These are phyloP conservation scores for Coleophoma cylindrospora DNA, from an alignment of 2,329 filamentous ascomycete species.

Conservation along the genomic window DNA sequence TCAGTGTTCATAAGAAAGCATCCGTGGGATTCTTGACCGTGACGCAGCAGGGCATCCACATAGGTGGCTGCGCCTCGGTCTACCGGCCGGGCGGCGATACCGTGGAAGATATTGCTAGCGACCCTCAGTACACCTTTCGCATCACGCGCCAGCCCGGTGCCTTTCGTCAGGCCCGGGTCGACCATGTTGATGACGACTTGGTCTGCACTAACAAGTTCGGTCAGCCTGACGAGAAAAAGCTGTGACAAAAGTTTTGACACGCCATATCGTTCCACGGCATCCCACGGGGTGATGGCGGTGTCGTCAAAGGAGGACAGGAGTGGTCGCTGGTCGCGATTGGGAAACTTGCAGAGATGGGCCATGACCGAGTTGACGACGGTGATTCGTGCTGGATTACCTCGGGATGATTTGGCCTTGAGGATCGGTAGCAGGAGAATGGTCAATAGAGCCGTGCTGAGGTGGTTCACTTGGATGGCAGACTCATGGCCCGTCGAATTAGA, in stretches of 20 bases:
- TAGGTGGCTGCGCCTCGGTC: constrained; percentile 39
- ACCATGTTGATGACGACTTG: constrained; percentile 32
- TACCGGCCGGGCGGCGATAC: constrained; percentile 24
- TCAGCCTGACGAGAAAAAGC: constrained; percentile 32
- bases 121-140: constrained; percentile 12
- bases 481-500: constrained; percentile 28
- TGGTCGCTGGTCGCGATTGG: constrained; percentile 17
- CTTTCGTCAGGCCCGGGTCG: constrained; percentile 29
- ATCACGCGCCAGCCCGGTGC: constrained; percentile 35
- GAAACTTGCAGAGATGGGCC: constrained; percentile 21
- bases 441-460: constrained; percentile 3
- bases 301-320: constrained; percentile 28
- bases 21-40: constrained; percentile 45
- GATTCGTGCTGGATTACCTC: constrained; percentile 12
- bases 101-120: constrained; percentile 16
- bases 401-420: neutral
- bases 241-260: constrained; percentile 27
- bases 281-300: constrained; percentile 13
- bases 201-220: constrained; percentile 26
- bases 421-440: constrained; percentile 2
- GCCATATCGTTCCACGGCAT: constrained; percentile 20
- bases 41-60: constrained; percentile 37
- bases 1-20: constrained; percentile 43
- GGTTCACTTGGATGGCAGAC: constrained; percentile 27
- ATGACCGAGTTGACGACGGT: constrained; percentile 26